Conservation (phyloP, 2,329 filamentous ascomycete genomes). For the Geosmithia morbida region DNA sequence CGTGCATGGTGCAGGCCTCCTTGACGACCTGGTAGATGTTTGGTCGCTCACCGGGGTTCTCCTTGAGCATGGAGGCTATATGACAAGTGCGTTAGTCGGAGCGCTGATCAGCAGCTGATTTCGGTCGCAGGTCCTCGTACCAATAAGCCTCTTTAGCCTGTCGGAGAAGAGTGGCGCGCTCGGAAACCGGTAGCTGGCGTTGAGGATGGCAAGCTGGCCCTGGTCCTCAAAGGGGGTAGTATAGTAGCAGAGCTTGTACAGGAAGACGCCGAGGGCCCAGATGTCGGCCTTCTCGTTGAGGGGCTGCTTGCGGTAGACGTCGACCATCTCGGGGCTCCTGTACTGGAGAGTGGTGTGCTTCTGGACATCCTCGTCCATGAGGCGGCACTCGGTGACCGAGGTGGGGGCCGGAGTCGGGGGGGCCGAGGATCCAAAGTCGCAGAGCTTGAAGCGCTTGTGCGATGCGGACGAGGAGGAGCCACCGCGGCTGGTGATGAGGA, state of each 20-base stretch:
- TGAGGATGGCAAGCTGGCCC: slow-evolving; percentile 91
- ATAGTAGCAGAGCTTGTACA: slow-evolving; percentile 99
- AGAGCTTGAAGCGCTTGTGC: slow-evolving; percentile 80
- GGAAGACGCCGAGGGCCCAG: slow-evolving; percentile 84
- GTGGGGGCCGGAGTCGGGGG: slow-evolving; percentile 71
- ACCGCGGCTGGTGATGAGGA: slow-evolving; percentile 63
- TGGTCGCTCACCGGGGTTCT: slow-evolving; percentile 63
- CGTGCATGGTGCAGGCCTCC: slow-evolving; percentile 81
- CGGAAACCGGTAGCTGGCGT: slow-evolving; percentile 87
- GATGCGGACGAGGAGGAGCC: slow-evolving; percentile 10
- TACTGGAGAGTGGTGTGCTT: slow-evolving; percentile 96
- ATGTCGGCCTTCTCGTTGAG: slow-evolving; percentile 99
- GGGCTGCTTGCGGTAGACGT: slow-evolving; percentile 89
- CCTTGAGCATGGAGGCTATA: slow-evolving; percentile 75
- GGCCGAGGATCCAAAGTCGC: slow-evolving; percentile 92
- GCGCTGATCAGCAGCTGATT: background rate
- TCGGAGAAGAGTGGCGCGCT: slow-evolving; percentile 82
- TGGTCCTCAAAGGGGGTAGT: slow-evolving; percentile 98
- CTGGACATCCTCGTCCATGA: slow-evolving; percentile 95
- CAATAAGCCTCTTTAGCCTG: slow-evolving; percentile 76
- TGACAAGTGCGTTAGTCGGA: slow-evolving; percentile 7
- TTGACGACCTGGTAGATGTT: slow-evolving; percentile 90
- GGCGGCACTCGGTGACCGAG: slow-evolving; percentile 73
- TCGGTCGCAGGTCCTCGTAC: slow-evolving; percentile 25
- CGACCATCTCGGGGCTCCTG: slow-evolving; percentile 95